phyloP scores from a whole-genome alignment of 179 eudicot genomes.

The Silene coronaria region DNA sequence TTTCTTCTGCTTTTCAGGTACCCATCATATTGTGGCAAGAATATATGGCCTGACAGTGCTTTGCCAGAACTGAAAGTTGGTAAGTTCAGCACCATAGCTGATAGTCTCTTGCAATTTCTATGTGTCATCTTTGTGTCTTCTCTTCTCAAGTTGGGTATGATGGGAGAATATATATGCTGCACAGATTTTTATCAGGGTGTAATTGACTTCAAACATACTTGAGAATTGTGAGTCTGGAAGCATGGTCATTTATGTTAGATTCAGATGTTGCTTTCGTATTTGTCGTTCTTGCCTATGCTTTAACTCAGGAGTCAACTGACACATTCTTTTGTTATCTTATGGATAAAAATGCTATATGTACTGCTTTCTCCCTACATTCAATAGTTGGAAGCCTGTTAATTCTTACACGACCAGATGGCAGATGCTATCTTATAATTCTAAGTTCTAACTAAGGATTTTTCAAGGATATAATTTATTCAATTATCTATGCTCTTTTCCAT shows the following conservation, averaged over 20 bases:
- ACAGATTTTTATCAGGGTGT: not conserved
- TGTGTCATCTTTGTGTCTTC: not conserved
- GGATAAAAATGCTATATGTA: no score
- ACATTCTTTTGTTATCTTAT: no score
- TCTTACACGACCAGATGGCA: no score
- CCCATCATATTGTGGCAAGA: constrained; percentile 79
- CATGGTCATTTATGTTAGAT: not conserved
- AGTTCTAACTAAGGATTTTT: no score
- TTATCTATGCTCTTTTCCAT: no score
- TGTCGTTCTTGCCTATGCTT: not conserved
- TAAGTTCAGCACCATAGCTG: constrained; percentile 29
- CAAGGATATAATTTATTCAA: no score
- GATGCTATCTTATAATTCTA: no score
- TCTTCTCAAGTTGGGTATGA: not conserved
- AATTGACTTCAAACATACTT: not conserved
- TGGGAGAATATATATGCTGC: not conserved
- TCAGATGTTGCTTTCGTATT: not conserved
- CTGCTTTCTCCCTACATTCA: no score
- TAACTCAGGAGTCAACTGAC: no score
- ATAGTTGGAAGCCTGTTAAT: no score
- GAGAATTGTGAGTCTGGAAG: not conserved
- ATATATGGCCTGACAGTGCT: constrained; percentile 76
- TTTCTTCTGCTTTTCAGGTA: constrained; percentile 52
- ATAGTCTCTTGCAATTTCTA: not conserved
- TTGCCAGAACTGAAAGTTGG: constrained; percentile 89